Conservation (phyloP, 2,329 filamentous ascomycete species). For the Drechslerella stenobrocha region DNA sequence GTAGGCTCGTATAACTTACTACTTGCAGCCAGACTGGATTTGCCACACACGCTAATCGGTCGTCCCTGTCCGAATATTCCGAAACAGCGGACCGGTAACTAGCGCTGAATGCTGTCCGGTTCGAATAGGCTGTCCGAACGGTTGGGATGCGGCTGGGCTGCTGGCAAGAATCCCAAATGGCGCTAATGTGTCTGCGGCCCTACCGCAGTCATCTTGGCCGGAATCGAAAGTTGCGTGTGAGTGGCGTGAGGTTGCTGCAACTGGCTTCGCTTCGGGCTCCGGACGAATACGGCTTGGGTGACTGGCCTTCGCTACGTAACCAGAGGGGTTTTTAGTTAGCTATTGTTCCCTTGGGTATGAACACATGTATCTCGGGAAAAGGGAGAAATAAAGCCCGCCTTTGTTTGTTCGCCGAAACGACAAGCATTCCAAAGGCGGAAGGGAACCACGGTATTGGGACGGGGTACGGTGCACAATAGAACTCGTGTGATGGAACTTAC, state of each 20-base stretch:
- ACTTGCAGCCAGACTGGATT: constrained; percentile 41
- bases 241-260: constrained; percentile 8
- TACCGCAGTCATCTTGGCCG: constrained; percentile 21
- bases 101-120: constrained; percentile 43
- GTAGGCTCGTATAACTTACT: constrained; percentile 22
- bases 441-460: constrained; percentile 42
- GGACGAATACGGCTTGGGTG: constrained; percentile 27
- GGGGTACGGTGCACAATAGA: no score
- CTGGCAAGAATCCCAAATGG: background rate
- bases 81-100: constrained; percentile 34
- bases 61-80: constrained; percentile 12
- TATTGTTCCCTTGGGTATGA: no score
- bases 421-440: background rate
- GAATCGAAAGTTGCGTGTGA: constrained; percentile 17
- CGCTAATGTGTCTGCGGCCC: background rate
- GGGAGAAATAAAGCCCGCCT: constrained; percentile 11
- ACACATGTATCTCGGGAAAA: no score
- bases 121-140: constrained; percentile 18
- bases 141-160: constrained; percentile 1
- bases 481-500: constrained; percentile 21
- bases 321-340: no score
- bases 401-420: background rate
- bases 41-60: constrained; percentile 12
- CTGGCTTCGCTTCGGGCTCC: constrained; percentile 30
- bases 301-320: constrained; percentile 38